phyloP scores from a whole-genome alignment of 192 early-diverging fungal species.

The Lobosporangium transversale region DNA sequence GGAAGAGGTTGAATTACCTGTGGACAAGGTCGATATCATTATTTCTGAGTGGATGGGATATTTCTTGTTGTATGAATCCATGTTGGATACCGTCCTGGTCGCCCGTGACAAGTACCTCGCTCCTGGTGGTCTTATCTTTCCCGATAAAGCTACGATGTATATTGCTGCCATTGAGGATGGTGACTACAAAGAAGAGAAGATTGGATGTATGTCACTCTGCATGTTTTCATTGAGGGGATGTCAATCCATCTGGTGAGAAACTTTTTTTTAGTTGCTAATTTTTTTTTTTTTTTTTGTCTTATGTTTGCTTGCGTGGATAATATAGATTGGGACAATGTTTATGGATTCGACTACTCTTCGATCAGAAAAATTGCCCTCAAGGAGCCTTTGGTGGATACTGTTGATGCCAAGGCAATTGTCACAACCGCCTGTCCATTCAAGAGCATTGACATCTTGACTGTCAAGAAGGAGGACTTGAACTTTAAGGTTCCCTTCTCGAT shows the following conservation, averaged over 20 bases:
- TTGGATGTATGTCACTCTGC: conserved; percentile 50
- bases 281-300: too few species aligned
- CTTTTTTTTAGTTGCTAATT: too few species aligned
- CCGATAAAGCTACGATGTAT: conserved; percentile 75
- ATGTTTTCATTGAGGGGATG: too few species aligned
- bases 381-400: conserved; percentile 87
- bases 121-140: conserved; percentile 68
- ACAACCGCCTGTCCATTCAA: conserved; percentile 73
- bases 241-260: too few species aligned
- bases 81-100: conserved; percentile 89
- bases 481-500: conserved; percentile 80
- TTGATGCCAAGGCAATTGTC: conserved; percentile 72
- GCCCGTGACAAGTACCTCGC: conserved; percentile 84
- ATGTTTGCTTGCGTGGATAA: too few species aligned
- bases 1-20: conserved; percentile 82
- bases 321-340: conserved; percentile 89
- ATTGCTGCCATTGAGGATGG: conserved; percentile 80
- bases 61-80: conserved; percentile 89
- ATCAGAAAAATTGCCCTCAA: conserved; percentile 81
- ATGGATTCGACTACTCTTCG: conserved; percentile 91
- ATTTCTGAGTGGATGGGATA: conserved; percentile 96
- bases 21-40: conserved; percentile 83
- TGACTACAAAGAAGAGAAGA: conserved; percentile 83
- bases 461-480: conserved; percentile 73
- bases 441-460: conserved; percentile 76